phyloP scores from a whole-genome alignment of 768 basidiomycete species.

The Rhizopogon vesiculosus region DNA sequence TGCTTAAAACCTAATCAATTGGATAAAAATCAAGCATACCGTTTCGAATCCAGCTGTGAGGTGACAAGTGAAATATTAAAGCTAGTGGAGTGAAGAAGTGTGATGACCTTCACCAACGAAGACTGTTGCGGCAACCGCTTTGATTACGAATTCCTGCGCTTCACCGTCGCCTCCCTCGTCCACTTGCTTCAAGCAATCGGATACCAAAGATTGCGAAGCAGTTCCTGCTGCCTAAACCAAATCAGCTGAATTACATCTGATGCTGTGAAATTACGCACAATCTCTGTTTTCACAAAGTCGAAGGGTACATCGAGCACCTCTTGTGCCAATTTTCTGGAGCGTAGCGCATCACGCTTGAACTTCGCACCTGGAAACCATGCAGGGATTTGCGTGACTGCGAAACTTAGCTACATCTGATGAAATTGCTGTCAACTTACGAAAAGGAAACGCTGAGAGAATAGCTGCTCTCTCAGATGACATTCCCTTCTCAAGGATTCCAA shows the following conservation, averaged over 20 bases:
- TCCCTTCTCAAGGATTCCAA: background rate
- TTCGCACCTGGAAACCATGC: conserved; percentile 14
- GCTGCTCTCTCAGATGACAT: conserved; percentile 17
- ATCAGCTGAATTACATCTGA: background rate
- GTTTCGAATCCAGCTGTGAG: background rate
- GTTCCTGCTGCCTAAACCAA: conserved; percentile 12
- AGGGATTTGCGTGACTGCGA: conserved; percentile 14
- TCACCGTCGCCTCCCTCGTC: background rate
- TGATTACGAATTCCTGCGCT: conserved; percentile 14
- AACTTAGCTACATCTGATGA: background rate
- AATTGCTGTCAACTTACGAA: conserved; percentile 10
- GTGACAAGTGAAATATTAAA: background rate
- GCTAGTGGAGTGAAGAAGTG: background rate
- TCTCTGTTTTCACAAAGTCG: conserved; percentile 16
- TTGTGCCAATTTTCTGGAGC: conserved; percentile 8
- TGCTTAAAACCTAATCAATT: background rate
- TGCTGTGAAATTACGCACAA: background rate
- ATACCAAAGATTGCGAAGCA: conserved; percentile 18
- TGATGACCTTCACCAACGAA: conserved; percentile 15
- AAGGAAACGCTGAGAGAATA: conserved; percentile 15
- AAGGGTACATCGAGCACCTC: conserved; percentile 14
- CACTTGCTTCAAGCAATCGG: conserved; percentile 9
- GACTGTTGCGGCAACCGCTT: conserved; percentile 11
- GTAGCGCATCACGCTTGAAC: conserved; percentile 6
- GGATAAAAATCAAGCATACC: background rate